phyloP scores from a whole-genome alignment of 805 yeast species.

The Lipomyces sp. region DNA sequence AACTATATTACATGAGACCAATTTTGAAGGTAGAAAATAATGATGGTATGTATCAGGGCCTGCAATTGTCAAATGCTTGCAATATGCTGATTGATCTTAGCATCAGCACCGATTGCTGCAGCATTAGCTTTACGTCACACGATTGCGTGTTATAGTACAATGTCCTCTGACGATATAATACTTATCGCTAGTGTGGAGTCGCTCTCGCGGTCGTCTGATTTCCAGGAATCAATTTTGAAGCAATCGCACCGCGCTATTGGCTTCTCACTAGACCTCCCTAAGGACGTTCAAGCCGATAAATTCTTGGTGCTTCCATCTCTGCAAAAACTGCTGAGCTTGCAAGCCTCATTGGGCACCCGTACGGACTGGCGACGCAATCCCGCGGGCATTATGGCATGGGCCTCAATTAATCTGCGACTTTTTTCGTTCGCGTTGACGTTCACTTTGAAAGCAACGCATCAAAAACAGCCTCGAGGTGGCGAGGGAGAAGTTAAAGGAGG shows the following conservation, averaged over 20 bases:
- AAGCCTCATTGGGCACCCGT: constrained; percentile 63
- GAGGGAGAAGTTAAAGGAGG: constrained; percentile 51
- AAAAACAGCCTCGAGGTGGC: constrained; percentile 56
- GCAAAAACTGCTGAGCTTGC: constrained; percentile 72
- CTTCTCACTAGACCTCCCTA: constrained; percentile 68
- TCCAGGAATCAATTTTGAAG: constrained; percentile 53
- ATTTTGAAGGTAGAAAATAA: constrained; percentile 8
- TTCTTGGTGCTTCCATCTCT: constrained; percentile 76
- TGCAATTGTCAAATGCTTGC: neutral
- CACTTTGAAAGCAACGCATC: constrained; percentile 56
- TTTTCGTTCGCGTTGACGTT: constrained; percentile 75
- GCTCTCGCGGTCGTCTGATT: constrained; percentile 42
- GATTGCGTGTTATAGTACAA: constrained; percentile 67
- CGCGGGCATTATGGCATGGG: constrained; percentile 60
- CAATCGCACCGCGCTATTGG: constrained; percentile 80
- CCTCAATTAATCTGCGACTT: constrained; percentile 68
- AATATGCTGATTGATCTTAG: constrained; percentile 15
- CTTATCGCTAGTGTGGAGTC: constrained; percentile 59
- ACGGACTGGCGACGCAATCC: constrained; percentile 53
- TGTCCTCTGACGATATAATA: constrained; percentile 71
- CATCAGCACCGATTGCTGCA: constrained; percentile 51
- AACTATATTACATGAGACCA: constrained; percentile 34
- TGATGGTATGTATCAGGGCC: constrained; percentile 15
- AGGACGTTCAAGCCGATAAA: constrained; percentile 73
- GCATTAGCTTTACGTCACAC: constrained; percentile 72